Evolutionary conservation across 495 filamentous ascomycete genomes (phyloP), one percentile per base, ranked within the genome.

Genomic region (Neurospora tetrasperma): DNA sequence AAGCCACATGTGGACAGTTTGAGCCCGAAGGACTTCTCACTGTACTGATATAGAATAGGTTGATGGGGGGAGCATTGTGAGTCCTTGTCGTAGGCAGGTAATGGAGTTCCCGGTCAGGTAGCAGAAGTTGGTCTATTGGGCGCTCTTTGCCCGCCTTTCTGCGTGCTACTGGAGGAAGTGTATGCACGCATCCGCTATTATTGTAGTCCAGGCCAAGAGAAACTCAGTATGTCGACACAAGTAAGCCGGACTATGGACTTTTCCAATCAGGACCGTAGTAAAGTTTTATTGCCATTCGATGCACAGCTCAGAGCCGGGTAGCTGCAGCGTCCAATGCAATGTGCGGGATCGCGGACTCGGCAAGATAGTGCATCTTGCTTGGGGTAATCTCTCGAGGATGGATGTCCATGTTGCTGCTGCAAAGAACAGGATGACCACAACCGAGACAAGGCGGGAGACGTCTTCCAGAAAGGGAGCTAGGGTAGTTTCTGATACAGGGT

Each of bases 351-450:
- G 70, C 20, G 66, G 71, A 42, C 69, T 73, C 72, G 69, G 72
- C 59, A 44, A 59, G 69, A 71, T 73, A 38, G 62, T 42, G 23
- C 54, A 66, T 66, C 54, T 69, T 73, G 41, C 59, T 70, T 73
- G 31, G 18, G 11, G 14, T 10, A 39, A 70, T 71, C 41, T 71
- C 42, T 48, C 54, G 23, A 35, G 54, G 7, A 66, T 18, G 54
- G 7, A 66, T 18, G 42, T 27, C 31, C 71, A 38, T 40, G 41
- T 20, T 20, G 46, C 2, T 14, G 5, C 41, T 38, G 23, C 40
- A 40, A 42, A 70, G 31, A 20, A 41, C 68, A 18, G 23, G 42
- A 74, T 54, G 72, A 77, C 75, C 54, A 74, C 74, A 74, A 74
- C 75, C 68, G 54, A 69, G 41, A 40, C 70, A 43, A 48, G 75